These are phyloP conservation scores for Tylopilus balloui DNA, from an alignment of 768 basidiomycete species.

Conservation along the genomic window DNA sequence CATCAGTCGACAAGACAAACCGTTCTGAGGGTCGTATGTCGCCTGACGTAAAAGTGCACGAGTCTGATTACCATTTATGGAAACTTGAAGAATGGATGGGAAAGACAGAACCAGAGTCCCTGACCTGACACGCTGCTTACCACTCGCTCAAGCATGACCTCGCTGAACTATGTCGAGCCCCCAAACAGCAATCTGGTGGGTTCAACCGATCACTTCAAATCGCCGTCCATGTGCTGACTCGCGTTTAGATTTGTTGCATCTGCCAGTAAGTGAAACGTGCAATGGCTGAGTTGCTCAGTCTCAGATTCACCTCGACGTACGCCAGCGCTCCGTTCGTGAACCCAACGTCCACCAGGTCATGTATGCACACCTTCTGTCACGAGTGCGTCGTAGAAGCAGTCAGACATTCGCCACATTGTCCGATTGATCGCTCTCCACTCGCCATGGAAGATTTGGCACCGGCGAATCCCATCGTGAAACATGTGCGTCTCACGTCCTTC, in stretches of 20 bases:
- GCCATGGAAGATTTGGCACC: constrained; percentile 52
- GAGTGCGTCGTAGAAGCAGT: constrained; percentile 76
- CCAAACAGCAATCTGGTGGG: constrained; percentile 65
- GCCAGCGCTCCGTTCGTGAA: constrained; percentile 67
- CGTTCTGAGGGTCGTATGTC: no score
- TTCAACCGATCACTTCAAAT: background rate
- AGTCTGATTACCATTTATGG: constrained; percentile 16
- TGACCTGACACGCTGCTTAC: constrained; percentile 4
- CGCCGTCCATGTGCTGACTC: background rate
- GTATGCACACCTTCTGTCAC: constrained; percentile 83
- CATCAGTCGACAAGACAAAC: no score
- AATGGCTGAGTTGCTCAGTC: constrained; percentile 1
- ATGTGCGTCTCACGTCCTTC: constrained; percentile 29
- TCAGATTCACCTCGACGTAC: constrained; percentile 5
- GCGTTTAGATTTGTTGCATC: constrained; percentile 68
- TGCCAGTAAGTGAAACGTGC: constrained; percentile 46
- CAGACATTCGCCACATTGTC: constrained; percentile 65
- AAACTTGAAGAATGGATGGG: background rate
- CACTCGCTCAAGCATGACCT: constrained; percentile 21
- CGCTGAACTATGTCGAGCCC: constrained; percentile 50
- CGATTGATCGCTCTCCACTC: constrained; percentile 75
- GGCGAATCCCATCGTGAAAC: constrained; percentile 72
- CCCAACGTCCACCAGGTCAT: constrained; percentile 69
- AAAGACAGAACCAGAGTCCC: background rate
- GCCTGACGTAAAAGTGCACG: constrained; percentile 17